Conservation (phyloP, 768 basidiomycete genomes). For the Pulveroboletus frians region DNA sequence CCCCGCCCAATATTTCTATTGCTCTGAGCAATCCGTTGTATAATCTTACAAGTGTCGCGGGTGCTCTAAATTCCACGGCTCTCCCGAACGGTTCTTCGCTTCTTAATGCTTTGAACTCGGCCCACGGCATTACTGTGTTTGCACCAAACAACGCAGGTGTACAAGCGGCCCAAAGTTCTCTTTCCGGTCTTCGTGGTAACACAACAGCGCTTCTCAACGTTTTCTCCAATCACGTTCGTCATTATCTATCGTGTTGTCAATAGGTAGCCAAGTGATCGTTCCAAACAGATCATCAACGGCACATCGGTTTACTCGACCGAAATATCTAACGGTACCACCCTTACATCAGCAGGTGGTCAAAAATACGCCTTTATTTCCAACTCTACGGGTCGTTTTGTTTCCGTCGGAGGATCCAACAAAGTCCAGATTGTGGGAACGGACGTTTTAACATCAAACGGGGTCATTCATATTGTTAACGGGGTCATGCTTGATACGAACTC, state of each 20-base stretch:
- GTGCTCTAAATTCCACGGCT: slow-evolving; percentile 12
- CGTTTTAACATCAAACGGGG: slow-evolving; percentile 61
- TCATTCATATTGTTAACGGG: slow-evolving; percentile 56
- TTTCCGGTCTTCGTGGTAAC: slow-evolving; percentile 39
- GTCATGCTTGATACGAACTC: slow-evolving; percentile 45
- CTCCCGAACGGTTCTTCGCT: slow-evolving; percentile 23
- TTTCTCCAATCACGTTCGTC: slow-evolving; percentile 56
- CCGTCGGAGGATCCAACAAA: slow-evolving; percentile 36
- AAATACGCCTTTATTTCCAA: slow-evolving; percentile 48
- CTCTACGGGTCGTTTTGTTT: slow-evolving; percentile 53
- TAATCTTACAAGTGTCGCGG: slow-evolving; percentile 36
- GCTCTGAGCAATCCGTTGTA: slow-evolving; percentile 35
- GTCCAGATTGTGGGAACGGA: slow-evolving; percentile 56
- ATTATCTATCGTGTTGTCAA: background rate
- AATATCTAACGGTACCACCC: slow-evolving; percentile 33
- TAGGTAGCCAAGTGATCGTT: background rate
- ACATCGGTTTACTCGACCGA: slow-evolving; percentile 58
- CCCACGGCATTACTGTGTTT: slow-evolving; percentile 61
- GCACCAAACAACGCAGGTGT: slow-evolving; percentile 55
- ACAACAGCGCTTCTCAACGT: slow-evolving; percentile 40
- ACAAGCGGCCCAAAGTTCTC: slow-evolving; percentile 29
- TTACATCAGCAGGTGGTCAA: slow-evolving; percentile 56
- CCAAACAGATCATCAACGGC: slow-evolving; percentile 58
- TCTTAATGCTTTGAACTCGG: slow-evolving; percentile 29
- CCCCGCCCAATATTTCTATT: slow-evolving; percentile 45